Evolutionary conservation across 2,329 filamentous ascomycete species (phyloP), one percentile per base, ranked within the genome.

Genomic region (Hypoxylon sp.): DNA sequence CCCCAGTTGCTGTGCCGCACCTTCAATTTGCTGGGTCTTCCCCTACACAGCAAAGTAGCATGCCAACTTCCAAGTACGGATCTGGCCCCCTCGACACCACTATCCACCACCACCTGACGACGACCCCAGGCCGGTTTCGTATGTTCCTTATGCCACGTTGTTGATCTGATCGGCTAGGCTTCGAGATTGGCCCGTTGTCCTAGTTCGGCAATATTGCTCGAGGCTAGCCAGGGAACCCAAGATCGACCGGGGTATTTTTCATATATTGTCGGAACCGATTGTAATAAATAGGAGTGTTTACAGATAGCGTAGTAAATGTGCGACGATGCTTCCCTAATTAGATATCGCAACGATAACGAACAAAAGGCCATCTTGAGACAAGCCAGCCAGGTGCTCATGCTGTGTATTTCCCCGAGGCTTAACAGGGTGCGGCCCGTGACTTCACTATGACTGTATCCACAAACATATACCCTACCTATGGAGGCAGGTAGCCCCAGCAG

Each of bases 81-180:
- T 46, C 40, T 48, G 18, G n/a, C 50, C 42, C 26, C 54, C 48
- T 48, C 28, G 55, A 54, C 11, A 52, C 20, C 61, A 40, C 61
- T 46, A 16, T 40, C 16, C 36, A 40, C 36, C 36, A 40, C 36
- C 16, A 40, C 36, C 36, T 40, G 36, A 20, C 46, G 53, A 57
- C 33, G 24, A 14, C 26, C 20, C 58, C 40, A 28, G 50, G 59
- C 16, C 40, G 20, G 66, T 64, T 61, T 64, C 63, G 63, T 64
- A 59, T 67, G 56, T 46, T 61, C 60, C 66, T 61, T 28, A 42
- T 55, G 57, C 66, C 60, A 61, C 56, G 52, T 58, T 67, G 50
- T 58, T 65, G 46, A 56, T 57, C 56, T 45, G 51, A 58, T 65
- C 59, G 59, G 54, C 42, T 56, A 46, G 54, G 51, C 58, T 49